These are phyloP conservation scores for Paecilomyces formosus DNA, from an alignment of 2,329 filamentous ascomycete species.

Conservation along the genomic window DNA sequence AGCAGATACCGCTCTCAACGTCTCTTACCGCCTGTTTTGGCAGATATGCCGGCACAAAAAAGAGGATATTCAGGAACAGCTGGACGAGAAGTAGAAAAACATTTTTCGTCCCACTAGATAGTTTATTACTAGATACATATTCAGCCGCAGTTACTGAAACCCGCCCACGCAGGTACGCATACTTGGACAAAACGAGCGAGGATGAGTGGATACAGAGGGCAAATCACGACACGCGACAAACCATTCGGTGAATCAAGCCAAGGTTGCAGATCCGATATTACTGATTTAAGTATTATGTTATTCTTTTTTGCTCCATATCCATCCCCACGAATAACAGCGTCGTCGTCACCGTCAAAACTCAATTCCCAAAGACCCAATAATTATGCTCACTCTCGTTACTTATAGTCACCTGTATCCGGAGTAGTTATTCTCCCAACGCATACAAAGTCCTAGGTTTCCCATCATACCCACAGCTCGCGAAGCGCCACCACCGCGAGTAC, in stretches of 20 bases:
- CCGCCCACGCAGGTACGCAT: background rate
- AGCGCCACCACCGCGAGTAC: slow-evolving; percentile 3
- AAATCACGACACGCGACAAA: background rate
- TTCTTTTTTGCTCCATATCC: background rate
- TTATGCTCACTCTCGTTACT: no score
- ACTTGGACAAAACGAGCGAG: background rate
- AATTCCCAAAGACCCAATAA: background rate
- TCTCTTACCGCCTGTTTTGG: no score
- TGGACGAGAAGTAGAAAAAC: background rate
- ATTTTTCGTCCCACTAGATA: background rate
- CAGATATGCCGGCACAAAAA: background rate
- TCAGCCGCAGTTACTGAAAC: background rate
- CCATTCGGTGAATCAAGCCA: background rate
- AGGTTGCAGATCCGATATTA: background rate
- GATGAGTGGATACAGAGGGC: background rate
- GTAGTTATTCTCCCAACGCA: background rate
- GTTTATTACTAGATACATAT: background rate
- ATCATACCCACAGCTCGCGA: slow-evolving; percentile 5
- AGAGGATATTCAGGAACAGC: background rate
- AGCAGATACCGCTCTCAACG: no score
- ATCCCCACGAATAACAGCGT: background rate
- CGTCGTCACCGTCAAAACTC: background rate
- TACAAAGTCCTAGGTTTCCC: slow-evolving; percentile 3
- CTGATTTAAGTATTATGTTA: background rate
- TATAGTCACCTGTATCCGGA: background rate